phyloP scores from a whole-genome alignment of 257 asterid genomes.

The Nicotiana benthamiana region DNA sequence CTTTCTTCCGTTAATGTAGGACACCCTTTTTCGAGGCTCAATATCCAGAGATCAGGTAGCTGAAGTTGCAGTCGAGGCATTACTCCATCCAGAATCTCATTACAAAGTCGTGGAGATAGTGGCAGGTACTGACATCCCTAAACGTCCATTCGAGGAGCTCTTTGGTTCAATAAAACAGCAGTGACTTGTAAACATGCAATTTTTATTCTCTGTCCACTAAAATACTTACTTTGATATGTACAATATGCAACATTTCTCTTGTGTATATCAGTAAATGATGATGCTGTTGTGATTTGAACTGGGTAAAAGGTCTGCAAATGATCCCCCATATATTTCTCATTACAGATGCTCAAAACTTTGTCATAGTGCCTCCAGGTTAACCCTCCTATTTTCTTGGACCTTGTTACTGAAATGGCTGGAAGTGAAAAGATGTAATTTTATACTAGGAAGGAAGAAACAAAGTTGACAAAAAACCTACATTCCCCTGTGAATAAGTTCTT shows the following conservation, averaged over 20 bases:
- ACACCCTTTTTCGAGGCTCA: constrained; percentile 73
- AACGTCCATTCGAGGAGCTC: constrained; percentile 63
- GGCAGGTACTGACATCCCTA: constrained; percentile 67
- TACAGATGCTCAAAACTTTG: no score
- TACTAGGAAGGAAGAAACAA: no score
- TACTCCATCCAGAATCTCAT: constrained; percentile 55
- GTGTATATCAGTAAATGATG: not conserved
- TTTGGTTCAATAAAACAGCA: constrained; percentile 63
- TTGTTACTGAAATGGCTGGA: no score
- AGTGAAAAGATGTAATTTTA: no score
- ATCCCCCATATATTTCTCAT: not conserved
- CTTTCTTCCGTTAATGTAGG: constrained; percentile 39
- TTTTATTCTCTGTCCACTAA: not conserved
- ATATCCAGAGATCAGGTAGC: constrained; percentile 95
- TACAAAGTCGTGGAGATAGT: constrained; percentile 89
- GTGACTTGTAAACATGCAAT: constrained; percentile 17
- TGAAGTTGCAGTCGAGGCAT: constrained; percentile 84
- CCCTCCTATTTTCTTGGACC: no score
- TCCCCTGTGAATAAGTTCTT: not conserved
- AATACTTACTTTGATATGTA: not conserved
- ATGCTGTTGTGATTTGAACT: not conserved
- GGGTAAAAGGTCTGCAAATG: not conserved
- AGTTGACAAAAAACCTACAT: not conserved
- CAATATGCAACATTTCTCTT: not conserved
- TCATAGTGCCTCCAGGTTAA: no score